A percentile compares a stretch with the other conserved stretches of the same genome.
phyloP scores from a whole-genome alignment of 2,329 filamentous ascomycete genomes.

The Phialemoniopsis sp. region DNA sequence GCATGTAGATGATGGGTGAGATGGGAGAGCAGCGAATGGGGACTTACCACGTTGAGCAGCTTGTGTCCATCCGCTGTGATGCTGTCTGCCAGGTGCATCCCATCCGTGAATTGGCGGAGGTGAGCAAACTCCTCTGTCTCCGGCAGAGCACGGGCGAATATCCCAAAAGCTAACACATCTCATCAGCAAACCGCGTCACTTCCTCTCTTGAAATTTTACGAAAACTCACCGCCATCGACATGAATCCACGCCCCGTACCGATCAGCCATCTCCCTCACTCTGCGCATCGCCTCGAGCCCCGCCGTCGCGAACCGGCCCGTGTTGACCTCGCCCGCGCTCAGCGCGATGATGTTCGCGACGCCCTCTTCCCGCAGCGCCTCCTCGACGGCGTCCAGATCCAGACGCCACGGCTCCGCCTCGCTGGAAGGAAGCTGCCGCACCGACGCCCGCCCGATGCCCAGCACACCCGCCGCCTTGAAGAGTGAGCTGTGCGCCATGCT shows the following conservation, averaged over 20 bases:
- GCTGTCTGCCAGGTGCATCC: slow-evolving; percentile 79
- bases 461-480: slow-evolving; percentile 74
- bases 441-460: slow-evolving; percentile 70
- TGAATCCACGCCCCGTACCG: slow-evolving; percentile 80
- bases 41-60: slow-evolving; percentile 75
- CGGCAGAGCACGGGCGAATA: slow-evolving; percentile 68
- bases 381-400: slow-evolving; percentile 66
- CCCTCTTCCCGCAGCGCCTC: slow-evolving; percentile 45
- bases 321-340: slow-evolving; percentile 90
- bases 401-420: slow-evolving; percentile 56
- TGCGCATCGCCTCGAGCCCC: slow-evolving; percentile 52
- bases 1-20: no score
- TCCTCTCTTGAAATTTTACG: not conserved
- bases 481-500: slow-evolving; percentile 82
- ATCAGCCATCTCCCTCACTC: slow-evolving; percentile 67
- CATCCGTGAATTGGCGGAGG: slow-evolving; percentile 48
- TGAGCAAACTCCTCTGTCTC: slow-evolving; percentile 48
- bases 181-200: not conserved
- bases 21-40: no score
- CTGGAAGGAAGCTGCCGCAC: slow-evolving; percentile 57
- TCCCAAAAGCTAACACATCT: slow-evolving; percentile 64
- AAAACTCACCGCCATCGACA: slow-evolving; percentile 65
- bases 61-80: slow-evolving; percentile 88
- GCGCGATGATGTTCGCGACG: slow-evolving; percentile 67
- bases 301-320: slow-evolving; percentile 74